Evolutionary conservation across 2,329 filamentous ascomycete genomes (phyloP), one percentile per base, ranked within the genome.

Genomic region (Colletotrichum sp.): DNA sequence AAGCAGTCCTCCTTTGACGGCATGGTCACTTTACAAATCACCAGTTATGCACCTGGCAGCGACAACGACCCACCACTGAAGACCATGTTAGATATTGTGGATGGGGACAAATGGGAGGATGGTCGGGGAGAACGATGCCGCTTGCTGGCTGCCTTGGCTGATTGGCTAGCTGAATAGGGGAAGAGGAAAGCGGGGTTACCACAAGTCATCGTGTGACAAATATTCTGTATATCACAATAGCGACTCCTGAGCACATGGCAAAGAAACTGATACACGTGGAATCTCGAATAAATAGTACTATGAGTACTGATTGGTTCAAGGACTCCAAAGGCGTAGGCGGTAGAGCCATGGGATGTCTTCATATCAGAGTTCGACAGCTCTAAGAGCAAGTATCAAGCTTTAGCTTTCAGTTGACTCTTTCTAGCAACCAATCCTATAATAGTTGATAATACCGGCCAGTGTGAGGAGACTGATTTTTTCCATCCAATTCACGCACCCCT

Each of bases 11-110:
- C 67, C 3, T 74, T 71, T 36, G 71, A 74, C 32, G 71, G 71
- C n/a, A 74, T 74, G 71, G 67, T 74, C 3, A 64, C 10, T 14
- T 59, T 74, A 48, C 43, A 74, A 4, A 74, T 74, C 21, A 74
- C 71, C 5, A 65, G 67, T 48, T 64, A 64, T 26, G 4, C 43
- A 6, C 67, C 71, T 9, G 67, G 67, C 5, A 68, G 12, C 5
- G 43, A n/a, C 4, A 30, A 9, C 0, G 28, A 13, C 5, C n/a
- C 36, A n/a, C 71, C 71, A 10, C 21, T 74, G 26, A n/a, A 59
- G 43, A 34, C 59, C 12, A 59, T 52, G 12, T 65, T 65, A 6
- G 59, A 74, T 1, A 14, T 74, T 6, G 67, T 48, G 16, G 28
- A 74, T 24, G 71, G 71, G 28, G 34, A 74, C 28, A 30, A 9